Evolutionary conservation across 306 rosid genomes (phyloP).

Genomic region (Begonia peltatifolia): DNA sequence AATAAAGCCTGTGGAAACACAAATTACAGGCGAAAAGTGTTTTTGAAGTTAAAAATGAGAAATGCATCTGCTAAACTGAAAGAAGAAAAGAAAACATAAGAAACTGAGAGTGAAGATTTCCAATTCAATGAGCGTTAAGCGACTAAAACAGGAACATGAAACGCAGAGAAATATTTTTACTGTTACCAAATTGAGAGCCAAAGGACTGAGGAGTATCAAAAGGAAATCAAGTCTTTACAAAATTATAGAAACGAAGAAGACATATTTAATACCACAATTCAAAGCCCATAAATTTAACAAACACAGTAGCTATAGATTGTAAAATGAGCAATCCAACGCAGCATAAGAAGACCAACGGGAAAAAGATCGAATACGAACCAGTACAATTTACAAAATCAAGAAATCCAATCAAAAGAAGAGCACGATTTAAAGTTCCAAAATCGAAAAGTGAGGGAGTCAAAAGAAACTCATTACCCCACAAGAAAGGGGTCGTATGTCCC

Average conservation of each 20-base stretch:
- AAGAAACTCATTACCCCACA: conserved; percentile 52
- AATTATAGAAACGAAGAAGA: neutral
- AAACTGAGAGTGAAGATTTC: neutral
- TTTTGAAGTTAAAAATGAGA: conserved; percentile 1
- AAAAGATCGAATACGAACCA: neutral
- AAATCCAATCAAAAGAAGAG: neutral
- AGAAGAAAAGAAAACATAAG: neutral
- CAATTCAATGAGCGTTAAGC: neutral
- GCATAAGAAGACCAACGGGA: neutral
- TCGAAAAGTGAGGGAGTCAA: neutral
- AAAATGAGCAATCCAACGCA: neutral
- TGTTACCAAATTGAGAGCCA: too few species aligned
- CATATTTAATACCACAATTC: too few species aligned
- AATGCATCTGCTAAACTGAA: neutral
- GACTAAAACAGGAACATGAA: too few species aligned
- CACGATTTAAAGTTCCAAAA: conserved; percentile 5
- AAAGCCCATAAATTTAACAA: too few species aligned
- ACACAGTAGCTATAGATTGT: neutral
- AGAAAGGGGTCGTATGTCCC: conserved; percentile 78
- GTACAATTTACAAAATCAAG: neutral
- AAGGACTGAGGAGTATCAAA: neutral
- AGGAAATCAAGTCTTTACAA: neutral
- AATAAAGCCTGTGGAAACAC: conserved; percentile 57
- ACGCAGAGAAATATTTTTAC: too few species aligned
- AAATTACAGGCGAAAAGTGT: conserved; percentile 1